phyloP scores from a whole-genome alignment of 73 alveolate species.

The Tetrahymena thermophila region DNA sequence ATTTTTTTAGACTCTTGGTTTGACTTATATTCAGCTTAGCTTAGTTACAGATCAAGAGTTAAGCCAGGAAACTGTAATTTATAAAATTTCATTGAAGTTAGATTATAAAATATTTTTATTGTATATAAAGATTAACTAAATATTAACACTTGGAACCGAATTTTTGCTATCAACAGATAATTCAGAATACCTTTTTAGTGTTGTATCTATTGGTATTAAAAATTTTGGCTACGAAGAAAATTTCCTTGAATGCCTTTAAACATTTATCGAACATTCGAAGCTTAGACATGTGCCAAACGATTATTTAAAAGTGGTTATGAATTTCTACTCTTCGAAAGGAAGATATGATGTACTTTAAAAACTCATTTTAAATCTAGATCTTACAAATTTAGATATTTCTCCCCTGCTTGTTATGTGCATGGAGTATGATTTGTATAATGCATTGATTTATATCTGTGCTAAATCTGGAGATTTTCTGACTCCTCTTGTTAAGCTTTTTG shows the following conservation, averaged over 20 bases:
- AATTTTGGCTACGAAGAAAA: neutral
- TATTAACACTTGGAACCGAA: neutral
- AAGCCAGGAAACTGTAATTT: neutral
- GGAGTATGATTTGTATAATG: neutral
- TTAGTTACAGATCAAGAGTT: neutral
- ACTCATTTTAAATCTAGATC: neutral
- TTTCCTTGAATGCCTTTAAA: neutral
- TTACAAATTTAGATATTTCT: neutral
- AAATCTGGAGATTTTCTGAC: constrained; percentile 42
- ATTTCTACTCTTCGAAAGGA: neutral
- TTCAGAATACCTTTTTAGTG: neutral
- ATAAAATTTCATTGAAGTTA: neutral
- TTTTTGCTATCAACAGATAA: neutral
- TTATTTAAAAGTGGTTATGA: neutral
- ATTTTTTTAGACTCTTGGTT: neutral
- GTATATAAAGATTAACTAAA: neutral
- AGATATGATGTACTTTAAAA: neutral
- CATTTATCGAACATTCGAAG: neutral
- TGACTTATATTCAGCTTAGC: neutral
- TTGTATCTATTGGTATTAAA: neutral
- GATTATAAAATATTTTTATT: neutral
- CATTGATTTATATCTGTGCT: constrained; percentile 28
- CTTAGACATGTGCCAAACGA: neutral
- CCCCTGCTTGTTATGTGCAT: constrained; percentile 7
- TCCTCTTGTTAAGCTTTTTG: constrained; percentile 36